phyloP scores from a whole-genome alignment of 345 rosid genomes.

The Gynandropsis gynandra region DNA sequence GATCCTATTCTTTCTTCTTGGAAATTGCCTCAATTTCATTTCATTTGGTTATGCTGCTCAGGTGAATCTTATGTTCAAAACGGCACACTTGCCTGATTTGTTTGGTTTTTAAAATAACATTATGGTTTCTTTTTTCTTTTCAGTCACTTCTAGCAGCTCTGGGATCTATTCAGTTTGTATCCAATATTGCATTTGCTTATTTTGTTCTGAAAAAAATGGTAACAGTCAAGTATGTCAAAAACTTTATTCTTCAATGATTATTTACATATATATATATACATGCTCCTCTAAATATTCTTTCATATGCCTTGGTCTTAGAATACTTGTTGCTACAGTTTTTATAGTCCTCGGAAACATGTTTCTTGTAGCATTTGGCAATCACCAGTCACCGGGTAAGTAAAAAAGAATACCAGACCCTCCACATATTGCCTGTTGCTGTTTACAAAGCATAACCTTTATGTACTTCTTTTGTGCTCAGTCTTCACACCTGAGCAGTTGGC shows the following conservation, averaged over 20 bases:
- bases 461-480: constrained; percentile 40
- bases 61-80: constrained; percentile 40
- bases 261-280: neutral
- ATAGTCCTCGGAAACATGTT: constrained; percentile 91
- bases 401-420: neutral
- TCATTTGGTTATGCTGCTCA: constrained; percentile 99
- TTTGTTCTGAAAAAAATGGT: constrained; percentile 85
- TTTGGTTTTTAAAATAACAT: neutral
- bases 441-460: constrained; percentile 1
- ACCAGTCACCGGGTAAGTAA: constrained; percentile 93
- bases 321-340: constrained; percentile 84
- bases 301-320: constrained; percentile 39
- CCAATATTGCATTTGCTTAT: constrained; percentile 96
- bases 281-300: neutral
- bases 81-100: constrained; percentile 5
- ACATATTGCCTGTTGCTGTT: constrained; percentile 3
- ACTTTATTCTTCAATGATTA: neutral
- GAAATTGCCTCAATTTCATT: constrained; percentile 94
- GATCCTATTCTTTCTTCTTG: constrained; percentile 71
- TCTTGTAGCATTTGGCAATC: constrained; percentile 97
- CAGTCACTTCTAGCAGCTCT: constrained; percentile 99
- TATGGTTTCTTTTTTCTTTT: constrained; percentile 17
- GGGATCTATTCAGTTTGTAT: constrained; percentile 92
- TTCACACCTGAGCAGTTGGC: constrained; percentile 94
- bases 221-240: constrained; percentile 74